Percentiles rank a stretch among this genome's conserved stretches.
These are phyloP conservation scores for Citrus unshiu DNA, from an alignment of 345 rosid species.

Conservation along the genomic window DNA sequence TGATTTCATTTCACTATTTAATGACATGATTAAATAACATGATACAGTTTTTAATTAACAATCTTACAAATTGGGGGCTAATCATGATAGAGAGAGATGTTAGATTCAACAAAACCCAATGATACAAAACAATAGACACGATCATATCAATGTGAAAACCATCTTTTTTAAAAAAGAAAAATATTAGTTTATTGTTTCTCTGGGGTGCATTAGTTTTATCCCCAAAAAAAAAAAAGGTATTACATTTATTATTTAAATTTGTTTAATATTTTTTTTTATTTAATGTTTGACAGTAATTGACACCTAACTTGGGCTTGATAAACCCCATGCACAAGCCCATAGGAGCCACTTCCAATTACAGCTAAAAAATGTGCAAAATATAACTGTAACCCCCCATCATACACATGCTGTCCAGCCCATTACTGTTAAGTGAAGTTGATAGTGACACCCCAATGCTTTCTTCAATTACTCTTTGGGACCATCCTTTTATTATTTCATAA, in stretches of 20 bases:
- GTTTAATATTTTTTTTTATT: too few relatives aligned
- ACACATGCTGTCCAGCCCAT: constrained; percentile 34
- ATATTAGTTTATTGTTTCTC: too few relatives aligned
- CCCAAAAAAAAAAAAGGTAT: not conserved
- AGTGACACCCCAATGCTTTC: not conserved
- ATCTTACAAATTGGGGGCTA: not conserved
- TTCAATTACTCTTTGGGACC: constrained; percentile 37
- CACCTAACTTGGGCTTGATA: not conserved
- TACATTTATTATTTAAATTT: not conserved
- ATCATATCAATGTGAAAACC: not conserved
- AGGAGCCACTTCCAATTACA: not conserved
- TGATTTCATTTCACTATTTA: not conserved
- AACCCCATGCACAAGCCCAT: not conserved
- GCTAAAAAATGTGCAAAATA: not conserved
- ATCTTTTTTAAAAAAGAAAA: too few relatives aligned
- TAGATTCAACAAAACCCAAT: not conserved
- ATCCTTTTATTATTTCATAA: not conserved
- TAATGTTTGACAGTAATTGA: not conserved
- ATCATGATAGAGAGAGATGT: not conserved
- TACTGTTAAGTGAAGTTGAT: constrained; percentile 24
- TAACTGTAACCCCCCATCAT: not conserved
- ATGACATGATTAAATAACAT: not conserved
- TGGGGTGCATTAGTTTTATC: not conserved
- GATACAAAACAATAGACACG: not conserved
- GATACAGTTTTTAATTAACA: not conserved